A percentile compares a stretch with the other conserved stretches of the same genome.
phyloP scores from a whole-genome alignment of 176 grass and related monocot genomes.

The Carex pumila region DNA sequence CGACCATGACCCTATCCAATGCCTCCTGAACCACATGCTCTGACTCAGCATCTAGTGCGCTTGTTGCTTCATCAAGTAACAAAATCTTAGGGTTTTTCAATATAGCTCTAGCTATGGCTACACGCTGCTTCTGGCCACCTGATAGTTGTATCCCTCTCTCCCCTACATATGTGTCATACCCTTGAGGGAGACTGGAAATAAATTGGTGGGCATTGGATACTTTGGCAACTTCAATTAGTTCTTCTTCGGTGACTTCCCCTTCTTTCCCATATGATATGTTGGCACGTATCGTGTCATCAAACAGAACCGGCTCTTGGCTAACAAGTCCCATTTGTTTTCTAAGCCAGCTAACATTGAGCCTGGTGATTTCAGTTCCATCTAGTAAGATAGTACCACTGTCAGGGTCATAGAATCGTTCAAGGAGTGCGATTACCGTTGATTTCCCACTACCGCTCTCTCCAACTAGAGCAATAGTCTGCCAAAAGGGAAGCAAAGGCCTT shows the following conservation, averaged over 20 bases:
- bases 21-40: slow-evolving; percentile 46
- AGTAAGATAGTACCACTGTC: slow-evolving; percentile 29
- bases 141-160: slow-evolving; percentile 43
- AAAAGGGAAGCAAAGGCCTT: not conserved
- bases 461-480: slow-evolving; percentile 40
- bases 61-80: slow-evolving; percentile 59
- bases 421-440: slow-evolving; percentile 36
- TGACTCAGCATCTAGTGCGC: slow-evolving; percentile 49
- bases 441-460: slow-evolving; percentile 44
- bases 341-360: slow-evolving; percentile 34
- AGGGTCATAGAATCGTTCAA: slow-evolving; percentile 50
- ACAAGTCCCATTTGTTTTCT: slow-evolving; percentile 44
- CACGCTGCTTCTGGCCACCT: slow-evolving; percentile 51
- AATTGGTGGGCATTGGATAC: slow-evolving; percentile 42
- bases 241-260: slow-evolving; percentile 31
- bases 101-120: slow-evolving; percentile 53
- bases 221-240: slow-evolving; percentile 24
- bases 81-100: slow-evolving; percentile 51
- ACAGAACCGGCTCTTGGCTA: slow-evolving; percentile 47
- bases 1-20: slow-evolving; percentile 26
- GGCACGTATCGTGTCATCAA: slow-evolving; percentile 36
- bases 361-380: slow-evolving; percentile 36
- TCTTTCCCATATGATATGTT: slow-evolving; percentile 48
- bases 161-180: slow-evolving; percentile 29
- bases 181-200: slow-evolving; percentile 45